A percentile compares a stretch with the other conserved stretches of the same genome.
Conservation (phyloP, 2,329 filamentous ascomycete species). For the Achaetomium macrosporum region DNA sequence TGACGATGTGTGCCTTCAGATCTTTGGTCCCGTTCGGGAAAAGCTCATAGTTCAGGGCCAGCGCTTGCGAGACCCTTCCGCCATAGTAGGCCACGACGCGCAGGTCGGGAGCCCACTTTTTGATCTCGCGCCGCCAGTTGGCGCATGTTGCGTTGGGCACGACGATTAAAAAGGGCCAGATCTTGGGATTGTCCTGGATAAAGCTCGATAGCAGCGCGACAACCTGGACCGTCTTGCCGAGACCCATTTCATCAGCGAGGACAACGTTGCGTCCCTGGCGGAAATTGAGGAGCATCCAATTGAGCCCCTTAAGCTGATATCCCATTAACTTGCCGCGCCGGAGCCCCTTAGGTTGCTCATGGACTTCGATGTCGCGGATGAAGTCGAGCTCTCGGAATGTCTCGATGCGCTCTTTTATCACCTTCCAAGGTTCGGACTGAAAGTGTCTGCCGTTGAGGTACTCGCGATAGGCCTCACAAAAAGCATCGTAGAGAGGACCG, state of each 20-base stretch:
- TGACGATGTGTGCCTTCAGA: slow-evolving; percentile 82
- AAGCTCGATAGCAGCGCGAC: slow-evolving; percentile 75
- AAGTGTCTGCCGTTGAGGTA: slow-evolving; percentile 78
- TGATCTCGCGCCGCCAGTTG: slow-evolving; percentile 97
- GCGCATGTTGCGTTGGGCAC: slow-evolving; percentile 92
- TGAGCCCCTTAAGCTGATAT: slow-evolving; percentile 88
- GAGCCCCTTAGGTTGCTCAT: slow-evolving; percentile 66
- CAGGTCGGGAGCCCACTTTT: slow-evolving; percentile 81
- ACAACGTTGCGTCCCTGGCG: slow-evolving; percentile 78
- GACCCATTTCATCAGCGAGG: slow-evolving; percentile 94
- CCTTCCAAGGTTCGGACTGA: slow-evolving; percentile 44
- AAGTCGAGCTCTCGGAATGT: slow-evolving; percentile 64
- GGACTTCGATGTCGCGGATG: slow-evolving; percentile 56
- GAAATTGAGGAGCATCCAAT: slow-evolving; percentile 93
- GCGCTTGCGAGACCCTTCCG: slow-evolving; percentile 63
- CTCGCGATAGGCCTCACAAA: slow-evolving; percentile 76
- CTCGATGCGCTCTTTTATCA: slow-evolving; percentile 62
- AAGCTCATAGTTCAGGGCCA: slow-evolving; percentile 78
- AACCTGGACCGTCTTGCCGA: slow-evolving; percentile 95
- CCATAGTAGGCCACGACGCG: slow-evolving; percentile 93
- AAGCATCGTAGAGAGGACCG: slow-evolving; percentile 67
- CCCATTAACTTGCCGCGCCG: slow-evolving; percentile 80
- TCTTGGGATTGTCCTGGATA: slow-evolving; percentile 59
- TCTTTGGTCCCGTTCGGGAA: slow-evolving; percentile 62
- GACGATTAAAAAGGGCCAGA: slow-evolving; percentile 88